A percentile compares a stretch with the other conserved stretches of the same genome.
Evolutionary conservation across 192 early-diverging fungal species (phyloP).

Genomic region (Backusella circina): DNA sequence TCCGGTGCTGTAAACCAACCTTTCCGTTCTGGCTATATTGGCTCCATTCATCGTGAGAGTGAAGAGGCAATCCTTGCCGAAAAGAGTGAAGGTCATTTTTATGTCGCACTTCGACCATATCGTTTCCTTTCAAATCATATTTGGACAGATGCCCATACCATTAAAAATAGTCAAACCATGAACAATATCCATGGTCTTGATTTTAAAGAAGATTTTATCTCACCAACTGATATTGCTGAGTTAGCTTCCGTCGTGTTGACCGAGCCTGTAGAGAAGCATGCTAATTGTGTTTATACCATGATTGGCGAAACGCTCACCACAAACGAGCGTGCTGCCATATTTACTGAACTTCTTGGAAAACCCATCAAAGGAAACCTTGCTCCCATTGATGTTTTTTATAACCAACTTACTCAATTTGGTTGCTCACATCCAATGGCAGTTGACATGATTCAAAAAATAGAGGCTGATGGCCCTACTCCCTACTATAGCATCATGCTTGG

Average conservation of each 20-base stretch:
- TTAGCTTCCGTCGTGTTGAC: conserved; percentile 3
- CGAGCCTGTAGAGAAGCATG: conserved; percentile 12
- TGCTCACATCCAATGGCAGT: background rate
- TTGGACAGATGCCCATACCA: background rate
- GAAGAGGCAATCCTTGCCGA: background rate
- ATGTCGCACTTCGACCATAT: conserved; percentile 23
- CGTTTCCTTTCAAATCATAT: conserved; percentile 12
- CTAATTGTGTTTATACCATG: conserved; percentile 11
- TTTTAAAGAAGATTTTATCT: background rate
- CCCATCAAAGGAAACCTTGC: background rate
- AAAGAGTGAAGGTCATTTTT: background rate
- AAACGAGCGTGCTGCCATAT: background rate
- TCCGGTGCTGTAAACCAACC: background rate
- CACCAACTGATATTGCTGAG: conserved; percentile 7
- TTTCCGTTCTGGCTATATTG: conserved; percentile 3
- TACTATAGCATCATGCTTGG: background rate
- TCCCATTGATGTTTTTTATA: background rate
- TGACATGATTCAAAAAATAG: background rate
- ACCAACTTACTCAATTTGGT: background rate
- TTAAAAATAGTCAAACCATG: background rate
- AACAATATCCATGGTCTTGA: background rate
- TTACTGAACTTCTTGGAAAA: conserved; percentile 5
- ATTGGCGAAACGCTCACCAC: background rate
- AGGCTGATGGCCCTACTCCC: background rate
- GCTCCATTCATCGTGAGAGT: background rate